Evolutionary conservation across 2,329 filamentous ascomycete genomes (phyloP).

Genomic region (Penicillium sp.): DNA sequence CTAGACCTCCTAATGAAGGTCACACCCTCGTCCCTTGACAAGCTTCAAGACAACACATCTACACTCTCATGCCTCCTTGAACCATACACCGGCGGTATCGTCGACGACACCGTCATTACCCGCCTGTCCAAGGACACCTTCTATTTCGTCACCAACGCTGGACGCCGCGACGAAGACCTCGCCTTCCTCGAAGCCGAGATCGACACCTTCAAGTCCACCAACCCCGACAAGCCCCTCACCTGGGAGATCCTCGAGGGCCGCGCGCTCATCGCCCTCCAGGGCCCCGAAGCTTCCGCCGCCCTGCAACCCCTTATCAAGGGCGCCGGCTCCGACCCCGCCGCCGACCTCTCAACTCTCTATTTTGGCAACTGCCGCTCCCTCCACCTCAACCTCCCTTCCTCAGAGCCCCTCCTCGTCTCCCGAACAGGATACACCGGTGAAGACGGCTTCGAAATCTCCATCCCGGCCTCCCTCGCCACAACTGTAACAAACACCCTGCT

Average conservation of each 20-base stretch:
- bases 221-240: constrained; percentile 56
- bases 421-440: constrained; percentile 96
- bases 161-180: constrained; percentile 85
- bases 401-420: constrained; percentile 71
- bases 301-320: constrained; percentile 67
- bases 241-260: constrained; percentile 75
- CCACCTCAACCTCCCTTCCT: constrained; percentile 62
- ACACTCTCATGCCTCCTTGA: constrained; percentile 85
- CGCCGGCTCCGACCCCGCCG: constrained; percentile 49
- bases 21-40: constrained; percentile 74
- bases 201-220: constrained; percentile 60
- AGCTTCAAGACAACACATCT: constrained; percentile 70
- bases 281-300: constrained; percentile 74
- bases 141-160: constrained; percentile 96
- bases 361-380: constrained; percentile 78
- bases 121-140: constrained; percentile 74
- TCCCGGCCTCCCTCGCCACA: constrained; percentile 67
- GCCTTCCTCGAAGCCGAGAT: constrained; percentile 76
- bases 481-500: constrained; percentile 73
- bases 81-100: constrained; percentile 81
- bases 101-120: constrained; percentile 93
- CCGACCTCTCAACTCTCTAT: constrained; percentile 69
- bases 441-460: constrained; percentile 96
- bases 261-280: constrained; percentile 88
- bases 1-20: constrained; percentile 80